These are phyloP conservation scores for Stentor roeselii DNA, from an alignment of 73 alveolate species.

Conservation along the genomic window DNA sequence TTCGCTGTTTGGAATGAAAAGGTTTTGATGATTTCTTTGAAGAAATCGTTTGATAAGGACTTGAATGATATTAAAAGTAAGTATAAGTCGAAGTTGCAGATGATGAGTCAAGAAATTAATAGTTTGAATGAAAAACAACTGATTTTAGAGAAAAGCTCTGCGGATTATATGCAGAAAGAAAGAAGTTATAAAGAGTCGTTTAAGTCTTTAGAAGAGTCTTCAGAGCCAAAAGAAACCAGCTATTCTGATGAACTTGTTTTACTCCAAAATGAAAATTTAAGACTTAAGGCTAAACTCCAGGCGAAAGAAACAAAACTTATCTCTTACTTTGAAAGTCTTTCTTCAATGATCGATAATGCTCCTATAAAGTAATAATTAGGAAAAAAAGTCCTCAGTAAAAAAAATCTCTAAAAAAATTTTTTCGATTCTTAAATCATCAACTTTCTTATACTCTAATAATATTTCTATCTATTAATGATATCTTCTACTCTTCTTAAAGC, in stretches of 20 bases:
- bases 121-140: neutral
- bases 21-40: neutral
- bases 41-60: neutral
- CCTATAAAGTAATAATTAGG: too few relatives aligned
- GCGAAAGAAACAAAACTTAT: neutral
- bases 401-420: too few relatives aligned
- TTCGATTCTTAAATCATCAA: neutral
- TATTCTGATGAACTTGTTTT: neutral
- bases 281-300: neutral
- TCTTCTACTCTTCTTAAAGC: neutral
- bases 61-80: neutral
- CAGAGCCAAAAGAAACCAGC: neutral
- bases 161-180: slow-evolving; percentile 1
- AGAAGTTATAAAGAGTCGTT: neutral
- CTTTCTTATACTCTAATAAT: neutral
- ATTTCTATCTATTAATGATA: neutral
- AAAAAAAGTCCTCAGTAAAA: too few relatives aligned
- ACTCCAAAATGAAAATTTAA: neutral
- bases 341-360: neutral
- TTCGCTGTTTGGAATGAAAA: neutral
- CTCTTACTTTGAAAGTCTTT: neutral
- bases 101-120: slow-evolving; percentile 7
- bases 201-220: neutral
- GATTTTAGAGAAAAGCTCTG: neutral
- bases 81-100: neutral